Evolutionary conservation across 495 filamentous ascomycete species (phyloP).

Genomic region (Aspergillus baeticus): DNA sequence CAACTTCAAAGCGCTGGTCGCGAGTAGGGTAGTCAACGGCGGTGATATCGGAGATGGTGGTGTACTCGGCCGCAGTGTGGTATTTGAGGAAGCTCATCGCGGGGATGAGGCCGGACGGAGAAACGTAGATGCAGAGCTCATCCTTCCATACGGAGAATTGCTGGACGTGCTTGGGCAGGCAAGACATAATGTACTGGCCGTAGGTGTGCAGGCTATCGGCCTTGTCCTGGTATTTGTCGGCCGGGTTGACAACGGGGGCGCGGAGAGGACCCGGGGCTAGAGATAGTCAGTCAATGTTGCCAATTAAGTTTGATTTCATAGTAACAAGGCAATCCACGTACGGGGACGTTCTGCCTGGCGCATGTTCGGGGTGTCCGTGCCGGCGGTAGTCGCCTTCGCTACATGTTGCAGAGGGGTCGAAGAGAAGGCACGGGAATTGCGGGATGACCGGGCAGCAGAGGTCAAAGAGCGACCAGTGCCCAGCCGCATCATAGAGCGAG

Average conservation of each 20-base stretch:
- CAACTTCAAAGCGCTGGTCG: slow-evolving; percentile 93
- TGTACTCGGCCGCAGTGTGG: slow-evolving; percentile 96
- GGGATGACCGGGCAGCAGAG: slow-evolving; percentile 56
- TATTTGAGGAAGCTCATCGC: slow-evolving; percentile 95
- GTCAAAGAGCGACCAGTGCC: slow-evolving; percentile 61
- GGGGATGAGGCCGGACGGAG: slow-evolving; percentile 82
- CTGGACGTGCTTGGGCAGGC: slow-evolving; percentile 95
- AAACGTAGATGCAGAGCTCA: slow-evolving; percentile 90
- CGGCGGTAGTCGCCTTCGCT: slow-evolving; percentile 47
- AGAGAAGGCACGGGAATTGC: slow-evolving; percentile 53
- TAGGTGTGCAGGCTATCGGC: slow-evolving; percentile 85
- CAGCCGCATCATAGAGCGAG: slow-evolving; percentile 66
- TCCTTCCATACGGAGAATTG: slow-evolving; percentile 99
- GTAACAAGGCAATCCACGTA: slow-evolving; percentile 33
- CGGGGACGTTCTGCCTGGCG: slow-evolving; percentile 62
- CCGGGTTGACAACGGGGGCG: slow-evolving; percentile 82
- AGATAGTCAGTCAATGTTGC: slow-evolving; percentile 20
- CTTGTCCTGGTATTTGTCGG: slow-evolving; percentile 86
- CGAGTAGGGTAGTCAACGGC: slow-evolving; percentile 94
- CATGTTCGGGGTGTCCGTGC: slow-evolving; percentile 60
- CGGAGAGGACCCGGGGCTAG: slow-evolving; percentile 63
- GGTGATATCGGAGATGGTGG: slow-evolving; percentile 87
- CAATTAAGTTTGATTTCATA: neutral
- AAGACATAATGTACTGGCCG: slow-evolving; percentile 94
- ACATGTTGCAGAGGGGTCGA: slow-evolving; percentile 55